Evolutionary conservation across 1,284 basidiomycete genomes (phyloP).

Genomic region (Trametes hirsuta): DNA sequence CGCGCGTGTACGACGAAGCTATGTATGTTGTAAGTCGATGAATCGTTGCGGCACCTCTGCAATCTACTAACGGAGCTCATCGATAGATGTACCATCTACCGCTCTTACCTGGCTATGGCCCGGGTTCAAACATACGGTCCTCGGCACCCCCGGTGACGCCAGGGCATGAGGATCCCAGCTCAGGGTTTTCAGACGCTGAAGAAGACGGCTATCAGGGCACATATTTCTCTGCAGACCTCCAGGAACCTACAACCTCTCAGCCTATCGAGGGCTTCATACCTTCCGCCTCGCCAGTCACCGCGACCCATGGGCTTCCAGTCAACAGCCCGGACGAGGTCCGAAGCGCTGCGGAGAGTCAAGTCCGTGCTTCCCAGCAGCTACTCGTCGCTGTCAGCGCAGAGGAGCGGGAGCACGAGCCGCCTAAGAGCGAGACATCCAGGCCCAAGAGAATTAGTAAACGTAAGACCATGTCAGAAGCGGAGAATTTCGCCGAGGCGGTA

Average conservation of each 20-base stretch:
- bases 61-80: neutral
- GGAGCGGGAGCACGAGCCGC: conserved; percentile 13
- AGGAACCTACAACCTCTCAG: conserved; percentile 8
- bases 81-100: conserved; percentile 88
- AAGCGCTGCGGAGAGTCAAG: neutral
- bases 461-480: conserved; percentile 11
- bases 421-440: conserved; percentile 13
- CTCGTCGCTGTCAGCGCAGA: conserved; percentile 9
- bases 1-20: conserved; percentile 92
- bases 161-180: conserved; percentile 58
- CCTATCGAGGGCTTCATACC: conserved; percentile 55
- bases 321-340: conserved; percentile 3
- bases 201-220: conserved; percentile 88
- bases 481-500: conserved; percentile 74
- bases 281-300: conserved; percentile 49
- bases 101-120: conserved; percentile 89
- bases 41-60: neutral
- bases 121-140: conserved; percentile 82
- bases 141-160: conserved; percentile 67
- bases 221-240: conserved; percentile 62
- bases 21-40: conserved; percentile 79
- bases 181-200: conserved; percentile 83
- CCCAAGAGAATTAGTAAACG: conserved; percentile 23
- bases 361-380: neutral
- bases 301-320: conserved; percentile 21